Base-by-base conservation (phyloP, 352 stramenopile species). In the Phytopythium sindhum region DNA sequence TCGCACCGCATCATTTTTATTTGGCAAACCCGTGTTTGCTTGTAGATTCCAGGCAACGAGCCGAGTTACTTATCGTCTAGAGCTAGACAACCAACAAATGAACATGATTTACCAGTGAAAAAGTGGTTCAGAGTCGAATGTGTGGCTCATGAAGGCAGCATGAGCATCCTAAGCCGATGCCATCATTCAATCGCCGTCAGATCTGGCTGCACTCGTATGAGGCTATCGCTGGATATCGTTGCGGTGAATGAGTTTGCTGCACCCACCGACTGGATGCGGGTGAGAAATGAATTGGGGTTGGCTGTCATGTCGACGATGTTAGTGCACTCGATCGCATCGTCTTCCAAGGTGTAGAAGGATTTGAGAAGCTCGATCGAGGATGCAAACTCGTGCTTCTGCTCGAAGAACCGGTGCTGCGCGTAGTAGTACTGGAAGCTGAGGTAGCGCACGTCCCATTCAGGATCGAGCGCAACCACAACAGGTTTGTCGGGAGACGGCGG, bases 371-470 rank as follows among this genome's bases (percentile, higher is more conserved):
- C 62, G 24, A 78, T 45, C 24, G 15, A 55, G n/a, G 53, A 53
- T 0, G 82, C 72, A 44, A 79, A 91, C 29, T 44, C 19, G 26
- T 72, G 64, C 17, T 64, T 66, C 31, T 39, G 44, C 4, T 66
- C 60, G 42, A 74, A 61, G 45, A 73, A 86, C 2, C 69, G 72
- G 29, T 84, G 67, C 45, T 91, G 83, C 3, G 83, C 80, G 54
- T 91, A 89, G 58, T 89, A 91, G 23, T 86, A 71, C 66, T 89
- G 73, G 55, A 91, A 91, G 21, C 66, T 73, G 2, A 80, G 59
- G 35, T 80, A 89, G 1, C 78, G 73, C 14, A 86, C 63, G 24
- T 65, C 45, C 78, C 79, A 91, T 60, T 80, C 61, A 7, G 63
- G 69, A 52, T 90, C 83, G 23, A 73, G 37, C 4, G 73, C 60